Conservation (phyloP, 805 yeast genomes). For the Nakazawaea pomicola region DNA sequence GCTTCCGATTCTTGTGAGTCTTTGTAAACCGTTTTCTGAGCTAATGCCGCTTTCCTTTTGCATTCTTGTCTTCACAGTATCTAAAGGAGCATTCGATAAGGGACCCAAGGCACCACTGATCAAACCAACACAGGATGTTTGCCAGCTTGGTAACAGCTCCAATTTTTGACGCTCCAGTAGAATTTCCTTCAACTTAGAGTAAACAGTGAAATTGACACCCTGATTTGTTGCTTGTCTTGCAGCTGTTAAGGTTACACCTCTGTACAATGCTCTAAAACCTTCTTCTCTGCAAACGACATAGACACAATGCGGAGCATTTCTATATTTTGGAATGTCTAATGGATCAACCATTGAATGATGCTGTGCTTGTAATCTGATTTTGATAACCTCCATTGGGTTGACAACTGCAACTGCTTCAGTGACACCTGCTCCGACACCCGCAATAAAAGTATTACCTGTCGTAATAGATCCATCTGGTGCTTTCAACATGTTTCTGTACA, state of each 20-base stretch:
- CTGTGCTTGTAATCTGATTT: conserved; percentile 94
- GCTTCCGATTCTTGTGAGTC: conserved; percentile 75
- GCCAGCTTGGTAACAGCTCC: conserved; percentile 79
- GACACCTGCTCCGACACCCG: conserved; percentile 97
- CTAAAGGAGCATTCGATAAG: conserved; percentile 94
- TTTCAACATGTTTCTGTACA: conserved; percentile 66
- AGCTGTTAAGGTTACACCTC: conserved; percentile 94
- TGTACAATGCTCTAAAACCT: conserved; percentile 81
- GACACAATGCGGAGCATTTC: conserved; percentile 89
- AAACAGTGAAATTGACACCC: conserved; percentile 96
- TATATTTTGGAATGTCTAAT: conserved; percentile 73
- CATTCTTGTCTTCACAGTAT: conserved; percentile 94
- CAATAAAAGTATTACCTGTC: conserved; percentile 73
- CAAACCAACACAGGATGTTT: conserved; percentile 87
- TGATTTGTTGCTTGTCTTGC: conserved; percentile 98
- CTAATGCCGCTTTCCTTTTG: conserved; percentile 78
- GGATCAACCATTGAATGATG: conserved; percentile 87
- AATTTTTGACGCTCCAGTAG: conserved; percentile 58
- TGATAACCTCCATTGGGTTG: conserved; percentile 96
- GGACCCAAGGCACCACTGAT: conserved; percentile 97
- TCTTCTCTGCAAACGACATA: conserved; percentile 83
- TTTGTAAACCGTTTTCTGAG: conserved; percentile 61
- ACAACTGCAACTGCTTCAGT: conserved; percentile 94
- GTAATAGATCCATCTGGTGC: conserved; percentile 57
- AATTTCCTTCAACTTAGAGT: conserved; percentile 73